Evolutionary conservation across 2,329 filamentous ascomycete species (phyloP), one percentile per base, ranked within the genome.

Genomic region (Fusarium virguliforme): DNA sequence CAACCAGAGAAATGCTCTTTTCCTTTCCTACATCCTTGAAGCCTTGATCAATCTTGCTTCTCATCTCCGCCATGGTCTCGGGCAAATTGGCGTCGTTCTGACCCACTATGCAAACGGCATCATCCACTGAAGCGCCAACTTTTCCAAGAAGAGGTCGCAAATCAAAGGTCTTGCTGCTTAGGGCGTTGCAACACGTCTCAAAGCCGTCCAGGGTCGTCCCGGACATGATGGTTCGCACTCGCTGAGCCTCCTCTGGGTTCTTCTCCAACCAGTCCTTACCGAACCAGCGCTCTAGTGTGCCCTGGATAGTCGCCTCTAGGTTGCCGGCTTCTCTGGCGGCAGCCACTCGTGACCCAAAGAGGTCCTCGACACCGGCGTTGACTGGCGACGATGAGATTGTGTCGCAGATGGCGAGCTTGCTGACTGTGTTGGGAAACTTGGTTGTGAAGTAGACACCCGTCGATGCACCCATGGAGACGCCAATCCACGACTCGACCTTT

Each of bases 401-500:
- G 65, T 83, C 81, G 73, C 81, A 83, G 32, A 83, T 74, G 28
- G 81, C 75, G 7, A 85, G 77, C 48, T 79, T 81, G 56, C 76
- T 59, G 9, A 84, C 75, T 4, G 83, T 53, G 35, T 78, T 78
- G 5, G 82, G 82, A 63, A 83, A 81, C 60, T 75, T 78, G 5
- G 77, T 76, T 1, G 77, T 77, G 67, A 84, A 85, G 62, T 79
- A 78, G 54, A 84, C 71, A 22, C 81, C 81, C 1, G 77, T 80
- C 0, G 81, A 78, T 8, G 81, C 84, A 24, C 84, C 83, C 81
- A 85, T 84, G 10, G 83, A 85, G 1, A 85, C 82, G 2, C 83
- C 83, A 8, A 85, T 75, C 83, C 83, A 85, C 4, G 80, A 78
- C 60, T 82, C 75, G 6, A 83, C 62, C 22, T 68, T 76, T 6